Evolutionary conservation across 2,329 filamentous ascomycete species (phyloP).

Genomic region (Ophidiomyces ophidiicola): DNA sequence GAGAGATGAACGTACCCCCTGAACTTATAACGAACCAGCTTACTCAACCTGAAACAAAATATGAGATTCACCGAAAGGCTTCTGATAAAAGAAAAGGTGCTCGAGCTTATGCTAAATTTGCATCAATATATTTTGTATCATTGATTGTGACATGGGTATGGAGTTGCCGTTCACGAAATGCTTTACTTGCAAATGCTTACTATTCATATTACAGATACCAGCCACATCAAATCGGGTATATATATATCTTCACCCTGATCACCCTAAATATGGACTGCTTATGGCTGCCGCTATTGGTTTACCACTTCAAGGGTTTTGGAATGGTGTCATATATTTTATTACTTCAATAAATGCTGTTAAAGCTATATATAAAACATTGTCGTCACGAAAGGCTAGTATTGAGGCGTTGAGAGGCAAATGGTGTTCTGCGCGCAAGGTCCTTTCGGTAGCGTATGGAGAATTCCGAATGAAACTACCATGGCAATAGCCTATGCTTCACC

Average conservation of each 20-base stretch:
- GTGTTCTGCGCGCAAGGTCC: too few relatives aligned
- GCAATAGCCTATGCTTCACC: too few relatives aligned
- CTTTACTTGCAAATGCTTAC: background rate
- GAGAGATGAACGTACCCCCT: background rate
- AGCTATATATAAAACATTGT: background rate
- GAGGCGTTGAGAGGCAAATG: too few relatives aligned
- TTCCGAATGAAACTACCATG: too few relatives aligned
- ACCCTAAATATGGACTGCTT: slow-evolving; percentile 48
- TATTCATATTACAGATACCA: slow-evolving; percentile 37
- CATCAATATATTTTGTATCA: slow-evolving; percentile 31
- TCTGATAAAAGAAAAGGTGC: slow-evolving; percentile 26
- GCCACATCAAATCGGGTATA: slow-evolving; percentile 68
- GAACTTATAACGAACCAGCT: background rate
- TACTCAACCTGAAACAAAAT: slow-evolving; percentile 1
- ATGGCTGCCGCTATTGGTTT: slow-evolving; percentile 62
- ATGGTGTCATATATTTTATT: slow-evolving; percentile 61
- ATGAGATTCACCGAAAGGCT: background rate
- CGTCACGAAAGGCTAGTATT: background rate
- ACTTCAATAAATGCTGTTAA: slow-evolving; percentile 41
- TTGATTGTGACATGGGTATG: slow-evolving; percentile 33
- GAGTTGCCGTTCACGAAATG: background rate
- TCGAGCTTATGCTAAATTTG: slow-evolving; percentile 31
- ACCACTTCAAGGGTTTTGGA: slow-evolving; percentile 76
- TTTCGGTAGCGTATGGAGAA: too few relatives aligned
- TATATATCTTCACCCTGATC: slow-evolving; percentile 46